Percentiles rank a stretch among this genome's conserved stretches.
These are phyloP conservation scores for Aspergillus sclerotialis DNA, from an alignment of 2,329 filamentous ascomycete genomes.

Conservation along the genomic window DNA sequence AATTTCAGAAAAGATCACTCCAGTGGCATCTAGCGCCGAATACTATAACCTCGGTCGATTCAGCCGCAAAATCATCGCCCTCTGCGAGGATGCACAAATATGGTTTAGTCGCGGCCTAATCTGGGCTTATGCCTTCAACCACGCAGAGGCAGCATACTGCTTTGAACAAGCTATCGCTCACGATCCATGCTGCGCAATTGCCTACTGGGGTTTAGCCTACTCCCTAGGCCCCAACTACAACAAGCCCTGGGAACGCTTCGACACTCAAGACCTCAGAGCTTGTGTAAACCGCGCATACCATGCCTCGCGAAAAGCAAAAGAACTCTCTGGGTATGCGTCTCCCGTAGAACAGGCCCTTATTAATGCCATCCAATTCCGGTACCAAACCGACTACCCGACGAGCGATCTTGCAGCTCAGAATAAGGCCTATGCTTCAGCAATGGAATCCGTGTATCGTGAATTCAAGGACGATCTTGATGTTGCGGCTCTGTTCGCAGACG, in stretches of 20 bases:
- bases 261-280: conserved; percentile 49
- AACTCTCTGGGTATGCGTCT: conserved; percentile 27
- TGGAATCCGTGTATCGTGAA: conserved; percentile 46
- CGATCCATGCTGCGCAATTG: conserved; percentile 29
- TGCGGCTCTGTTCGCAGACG: conserved; percentile 54
- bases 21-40: no score
- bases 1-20: no score
- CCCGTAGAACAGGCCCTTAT: conserved; percentile 56
- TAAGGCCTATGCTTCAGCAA: conserved; percentile 52
- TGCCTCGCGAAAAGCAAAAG: conserved; percentile 39
- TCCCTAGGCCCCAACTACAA: conserved; percentile 69
- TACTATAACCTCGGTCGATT: conserved; percentile 29
- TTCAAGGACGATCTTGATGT: conserved; percentile 55
- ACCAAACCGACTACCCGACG: conserved; percentile 44
- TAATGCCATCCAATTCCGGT: conserved; percentile 53
- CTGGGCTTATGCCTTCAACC: conserved; percentile 36
- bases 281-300: conserved; percentile 41
- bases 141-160: conserved; percentile 28
- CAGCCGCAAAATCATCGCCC: conserved; percentile 28
- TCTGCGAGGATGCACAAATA: conserved; percentile 21
- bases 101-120: conserved; percentile 34
- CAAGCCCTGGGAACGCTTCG: conserved; percentile 68
- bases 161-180: conserved; percentile 24
- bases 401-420: conserved; percentile 49
- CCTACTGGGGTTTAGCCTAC: conserved; percentile 46